Evolutionary conservation across 768 basidiomycete genomes (phyloP).

Genomic region (Leccinum subtestaceum): DNA sequence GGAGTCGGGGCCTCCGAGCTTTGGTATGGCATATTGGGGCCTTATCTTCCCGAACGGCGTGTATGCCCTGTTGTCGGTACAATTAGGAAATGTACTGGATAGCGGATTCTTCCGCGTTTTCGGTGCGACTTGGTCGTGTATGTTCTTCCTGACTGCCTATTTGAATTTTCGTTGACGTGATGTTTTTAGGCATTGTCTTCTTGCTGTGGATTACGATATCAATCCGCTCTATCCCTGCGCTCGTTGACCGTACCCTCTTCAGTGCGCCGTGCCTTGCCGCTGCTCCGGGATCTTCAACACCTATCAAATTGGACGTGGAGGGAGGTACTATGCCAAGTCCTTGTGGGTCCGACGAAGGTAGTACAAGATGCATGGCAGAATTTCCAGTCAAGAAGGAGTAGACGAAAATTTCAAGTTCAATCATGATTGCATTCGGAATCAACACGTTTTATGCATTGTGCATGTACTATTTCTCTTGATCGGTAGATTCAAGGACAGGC

Average conservation of each 20-base stretch:
- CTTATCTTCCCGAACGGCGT: slow-evolving; percentile 56
- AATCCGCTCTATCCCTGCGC: slow-evolving; percentile 41
- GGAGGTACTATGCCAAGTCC: neutral
- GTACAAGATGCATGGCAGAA: neutral
- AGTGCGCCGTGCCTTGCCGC: slow-evolving; percentile 41
- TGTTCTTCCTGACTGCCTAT: slow-evolving; percentile 14
- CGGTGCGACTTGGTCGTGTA: slow-evolving; percentile 53
- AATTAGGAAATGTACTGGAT: slow-evolving; percentile 48
- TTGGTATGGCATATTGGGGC: slow-evolving; percentile 53
- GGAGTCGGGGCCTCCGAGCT: slow-evolving; percentile 35
- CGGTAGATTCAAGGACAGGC: neutral
- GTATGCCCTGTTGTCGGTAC: slow-evolving; percentile 47
- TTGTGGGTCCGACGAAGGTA: neutral
- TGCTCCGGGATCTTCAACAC: slow-evolving; percentile 1
- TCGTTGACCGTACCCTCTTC: slow-evolving; percentile 49
- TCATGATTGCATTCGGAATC: neutral
- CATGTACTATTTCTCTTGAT: neutral
- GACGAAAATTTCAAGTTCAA: neutral
- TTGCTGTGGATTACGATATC: slow-evolving; percentile 42
- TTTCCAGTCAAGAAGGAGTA: neutral
- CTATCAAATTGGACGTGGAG: slow-evolving; percentile 10
- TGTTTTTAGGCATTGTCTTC: slow-evolving; percentile 38
- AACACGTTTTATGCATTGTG: neutral
- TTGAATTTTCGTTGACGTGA: neutral
- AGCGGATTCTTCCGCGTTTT: slow-evolving; percentile 50